Evolutionary conservation across 176 grass and related monocot genomes (phyloP).

Genomic region (Tuctoria greenei): DNA sequence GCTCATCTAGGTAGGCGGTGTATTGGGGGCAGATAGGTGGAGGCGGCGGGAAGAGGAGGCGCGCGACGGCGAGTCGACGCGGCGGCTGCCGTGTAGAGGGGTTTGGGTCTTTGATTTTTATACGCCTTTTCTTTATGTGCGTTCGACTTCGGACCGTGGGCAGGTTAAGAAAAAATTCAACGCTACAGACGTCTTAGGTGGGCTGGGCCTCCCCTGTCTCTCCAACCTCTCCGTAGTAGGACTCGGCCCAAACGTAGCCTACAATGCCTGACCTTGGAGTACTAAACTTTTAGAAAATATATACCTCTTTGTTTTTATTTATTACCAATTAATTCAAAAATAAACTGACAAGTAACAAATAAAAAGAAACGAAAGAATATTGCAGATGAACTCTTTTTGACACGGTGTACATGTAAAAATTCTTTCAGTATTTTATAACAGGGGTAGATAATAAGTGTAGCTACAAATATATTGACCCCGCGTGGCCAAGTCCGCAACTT

Average conservation of each 20-base stretch:
- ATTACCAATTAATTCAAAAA: no score
- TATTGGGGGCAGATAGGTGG: background rate
- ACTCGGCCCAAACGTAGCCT: background rate
- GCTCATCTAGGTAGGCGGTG: constrained; percentile 25
- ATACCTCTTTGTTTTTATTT: no score
- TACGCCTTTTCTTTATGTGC: background rate
- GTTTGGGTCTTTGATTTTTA: constrained; percentile 24
- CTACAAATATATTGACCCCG: no score
- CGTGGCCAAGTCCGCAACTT: background rate
- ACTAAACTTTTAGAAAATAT: no score
- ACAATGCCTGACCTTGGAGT: no score
- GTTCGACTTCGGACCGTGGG: background rate
- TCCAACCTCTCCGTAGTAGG: background rate
- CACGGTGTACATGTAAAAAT: no score
- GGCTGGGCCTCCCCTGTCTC: no score
- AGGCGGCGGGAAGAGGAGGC: background rate
- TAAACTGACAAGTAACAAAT: no score
- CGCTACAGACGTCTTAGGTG: background rate
- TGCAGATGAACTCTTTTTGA: no score
- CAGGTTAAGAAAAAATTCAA: background rate
- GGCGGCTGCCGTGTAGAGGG: background rate
- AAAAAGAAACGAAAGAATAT: no score
- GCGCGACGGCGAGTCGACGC: constrained; percentile 33
- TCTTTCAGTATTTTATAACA: no score
- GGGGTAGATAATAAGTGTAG: no score